These are phyloP conservation scores for Immersiella caudata DNA, from an alignment of 495 filamentous ascomycete species.

Conservation along the genomic window DNA sequence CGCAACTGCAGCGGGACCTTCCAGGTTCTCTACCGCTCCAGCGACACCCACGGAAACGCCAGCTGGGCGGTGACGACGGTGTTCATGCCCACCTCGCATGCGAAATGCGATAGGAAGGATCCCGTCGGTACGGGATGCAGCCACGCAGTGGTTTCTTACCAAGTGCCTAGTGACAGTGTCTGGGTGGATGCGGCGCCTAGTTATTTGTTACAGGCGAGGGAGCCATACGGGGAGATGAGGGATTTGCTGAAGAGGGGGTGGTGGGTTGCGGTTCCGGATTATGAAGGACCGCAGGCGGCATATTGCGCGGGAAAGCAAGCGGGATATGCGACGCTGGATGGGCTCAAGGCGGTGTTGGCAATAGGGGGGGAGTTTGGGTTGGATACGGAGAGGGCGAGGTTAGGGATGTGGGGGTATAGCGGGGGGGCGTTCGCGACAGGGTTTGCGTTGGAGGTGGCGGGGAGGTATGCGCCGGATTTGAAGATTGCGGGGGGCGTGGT, in stretches of 20 bases:
- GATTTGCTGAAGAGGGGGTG: conserved; percentile 30
- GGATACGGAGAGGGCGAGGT: conserved; percentile 22
- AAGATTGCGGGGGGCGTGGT: conserved; percentile 50
- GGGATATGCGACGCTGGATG: conserved; percentile 53
- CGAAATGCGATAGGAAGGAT: not conserved
- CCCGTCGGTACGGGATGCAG: conserved; percentile 8
- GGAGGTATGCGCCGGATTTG: conserved; percentile 57
- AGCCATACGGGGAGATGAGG: conserved; percentile 31
- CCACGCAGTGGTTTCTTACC: conserved; percentile 28
- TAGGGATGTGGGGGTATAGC: conserved; percentile 59
- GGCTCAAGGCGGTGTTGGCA: conserved; percentile 46
- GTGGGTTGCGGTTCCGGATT: conserved; percentile 53
- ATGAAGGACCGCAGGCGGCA: conserved; percentile 47
- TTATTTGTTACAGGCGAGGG: conserved; percentile 27
- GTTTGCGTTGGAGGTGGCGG: conserved; percentile 57
- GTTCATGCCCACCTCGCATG: conserved; percentile 42
- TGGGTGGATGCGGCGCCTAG: conserved; percentile 21
- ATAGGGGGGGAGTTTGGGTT: conserved; percentile 21
- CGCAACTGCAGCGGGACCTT: conserved; percentile 39
- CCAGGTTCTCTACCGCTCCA: conserved; percentile 57
- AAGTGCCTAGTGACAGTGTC: conserved; percentile 25
- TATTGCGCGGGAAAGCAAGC: conserved; percentile 48
- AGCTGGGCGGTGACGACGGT: conserved; percentile 55
- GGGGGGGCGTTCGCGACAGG: conserved; percentile 59
- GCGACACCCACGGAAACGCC: conserved; percentile 46